Evolutionary conservation across 2,329 filamentous ascomycete genomes (phyloP).

Genomic region (Thermoascus crustaceus): DNA sequence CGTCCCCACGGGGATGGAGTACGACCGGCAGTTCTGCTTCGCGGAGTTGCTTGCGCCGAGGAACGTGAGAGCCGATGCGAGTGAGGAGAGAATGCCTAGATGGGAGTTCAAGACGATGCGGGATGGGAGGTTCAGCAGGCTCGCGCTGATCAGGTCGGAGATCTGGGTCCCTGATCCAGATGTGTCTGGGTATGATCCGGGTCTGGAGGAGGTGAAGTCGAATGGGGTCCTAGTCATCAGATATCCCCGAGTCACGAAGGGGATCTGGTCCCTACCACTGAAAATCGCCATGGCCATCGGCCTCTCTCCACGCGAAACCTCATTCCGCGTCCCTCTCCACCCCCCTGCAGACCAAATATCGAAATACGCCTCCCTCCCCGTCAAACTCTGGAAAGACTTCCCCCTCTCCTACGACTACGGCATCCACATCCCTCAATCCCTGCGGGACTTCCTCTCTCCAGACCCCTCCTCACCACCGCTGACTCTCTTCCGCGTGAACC

Average conservation of each 20-base stretch:
- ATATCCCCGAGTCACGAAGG: slow-evolving; percentile 29
- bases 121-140: slow-evolving; percentile 44
- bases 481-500: slow-evolving; percentile 47
- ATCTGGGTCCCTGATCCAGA: slow-evolving; percentile 51
- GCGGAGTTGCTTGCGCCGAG: slow-evolving; percentile 50
- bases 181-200: slow-evolving; percentile 33
- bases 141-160: slow-evolving; percentile 60
- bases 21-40: slow-evolving; percentile 77
- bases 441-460: slow-evolving; percentile 39
- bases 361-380: slow-evolving; percentile 37
- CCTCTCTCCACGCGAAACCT: slow-evolving; percentile 29
- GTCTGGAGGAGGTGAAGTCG: slow-evolving; percentile 41
- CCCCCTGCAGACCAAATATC: slow-evolving; percentile 36
- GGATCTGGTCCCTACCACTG: slow-evolving; percentile 9
- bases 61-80: slow-evolving; percentile 4
- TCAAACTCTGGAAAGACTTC: slow-evolving; percentile 50
- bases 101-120: slow-evolving; percentile 38
- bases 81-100: slow-evolving; percentile 37
- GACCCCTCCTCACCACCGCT: slow-evolving; percentile 34
- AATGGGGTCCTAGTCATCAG: slow-evolving; percentile 47
- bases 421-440: slow-evolving; percentile 37
- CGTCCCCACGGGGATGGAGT: slow-evolving; percentile 61
- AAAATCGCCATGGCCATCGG: slow-evolving; percentile 22
- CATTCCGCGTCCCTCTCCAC: slow-evolving; percentile 46
- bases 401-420: slow-evolving; percentile 36